These are phyloP conservation scores for Populus hybrid DNA, from an alignment of 441 rosid species.

Conservation along the genomic window DNA sequence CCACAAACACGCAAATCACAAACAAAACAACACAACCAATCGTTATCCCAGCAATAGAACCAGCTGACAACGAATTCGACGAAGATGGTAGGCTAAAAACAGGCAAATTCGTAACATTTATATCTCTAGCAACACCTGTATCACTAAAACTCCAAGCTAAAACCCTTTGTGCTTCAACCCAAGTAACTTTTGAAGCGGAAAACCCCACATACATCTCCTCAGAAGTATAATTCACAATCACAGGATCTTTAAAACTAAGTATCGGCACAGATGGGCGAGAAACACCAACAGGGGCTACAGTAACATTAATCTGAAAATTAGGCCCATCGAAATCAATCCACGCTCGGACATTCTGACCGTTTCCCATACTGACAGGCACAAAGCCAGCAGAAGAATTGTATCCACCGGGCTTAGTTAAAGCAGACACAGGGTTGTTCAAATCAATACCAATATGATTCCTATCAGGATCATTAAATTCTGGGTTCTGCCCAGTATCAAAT, in stretches of 20 bases:
- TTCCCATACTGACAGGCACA: conserved; percentile 56
- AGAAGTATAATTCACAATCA: conserved; percentile 64
- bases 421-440: conserved; percentile 53
- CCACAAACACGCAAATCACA: conserved; percentile 42
- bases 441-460: conserved; percentile 75
- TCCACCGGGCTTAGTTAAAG: conserved; percentile 34
- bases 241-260: conserved; percentile 48
- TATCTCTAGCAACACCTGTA: conserved; percentile 48
- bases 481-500: conserved; percentile 67
- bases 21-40: conserved; percentile 51
- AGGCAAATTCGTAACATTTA: conserved; percentile 62
- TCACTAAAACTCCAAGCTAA: conserved; percentile 75
- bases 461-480: conserved; percentile 62
- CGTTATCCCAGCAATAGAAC: conserved; percentile 59
- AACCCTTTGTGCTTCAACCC: conserved; percentile 72
- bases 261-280: conserved; percentile 54
- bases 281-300: conserved; percentile 64
- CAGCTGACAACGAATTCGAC: conserved; percentile 43
- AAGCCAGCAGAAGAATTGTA: conserved; percentile 53
- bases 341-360: conserved; percentile 65
- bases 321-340: conserved; percentile 82
- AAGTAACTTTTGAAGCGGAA: conserved; percentile 74
- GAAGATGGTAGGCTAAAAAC: conserved; percentile 51
- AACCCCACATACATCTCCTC: conserved; percentile 71
- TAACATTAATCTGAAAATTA: conserved; percentile 60